These are phyloP conservation scores for Cutaneotrichosporon mucoides DNA, from an alignment of 1,284 basidiomycete genomes.

Conservation along the genomic window DNA sequence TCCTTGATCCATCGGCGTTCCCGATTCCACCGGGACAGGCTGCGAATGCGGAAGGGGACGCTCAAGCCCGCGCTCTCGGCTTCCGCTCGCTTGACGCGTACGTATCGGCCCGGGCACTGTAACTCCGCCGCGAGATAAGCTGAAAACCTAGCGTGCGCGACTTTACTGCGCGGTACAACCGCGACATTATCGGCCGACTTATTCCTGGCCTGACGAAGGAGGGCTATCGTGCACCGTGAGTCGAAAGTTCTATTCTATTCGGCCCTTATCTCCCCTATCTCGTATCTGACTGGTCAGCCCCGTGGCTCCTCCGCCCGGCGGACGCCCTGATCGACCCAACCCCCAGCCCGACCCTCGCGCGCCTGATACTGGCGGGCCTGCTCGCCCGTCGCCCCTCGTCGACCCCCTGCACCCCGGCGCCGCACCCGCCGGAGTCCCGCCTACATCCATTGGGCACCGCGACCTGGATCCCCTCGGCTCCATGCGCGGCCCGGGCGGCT, in stretches of 20 bases:
- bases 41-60: not conserved
- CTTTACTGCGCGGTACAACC: constrained; percentile 47
- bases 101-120: constrained; percentile 4
- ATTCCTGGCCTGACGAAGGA: constrained; percentile 48
- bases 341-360: constrained; percentile 4
- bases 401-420: constrained; percentile 19
- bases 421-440: constrained; percentile 24
- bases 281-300: constrained; percentile 7
- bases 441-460: constrained; percentile 50
- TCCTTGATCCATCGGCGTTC: constrained; percentile 41
- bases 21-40: constrained; percentile 31
- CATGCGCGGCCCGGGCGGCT: constrained; percentile 22
- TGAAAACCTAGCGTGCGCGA: constrained; percentile 34
- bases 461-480: constrained; percentile 54
- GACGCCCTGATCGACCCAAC: not conserved
- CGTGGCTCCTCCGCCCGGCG: constrained; percentile 1
- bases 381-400: constrained; percentile 26
- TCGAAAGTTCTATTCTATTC: not conserved
- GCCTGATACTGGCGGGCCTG: constrained; percentile 4
- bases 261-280: not conserved
- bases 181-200: constrained; percentile 47
- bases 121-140: too few relatives aligned
- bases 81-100: constrained; percentile 35
- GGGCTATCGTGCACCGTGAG: constrained; percentile 46
- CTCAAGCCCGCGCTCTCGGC: constrained; percentile 20